Conservation (phyloP, 2,329 filamentous ascomycete genomes). For the Trichophyton mentagrophytes region DNA sequence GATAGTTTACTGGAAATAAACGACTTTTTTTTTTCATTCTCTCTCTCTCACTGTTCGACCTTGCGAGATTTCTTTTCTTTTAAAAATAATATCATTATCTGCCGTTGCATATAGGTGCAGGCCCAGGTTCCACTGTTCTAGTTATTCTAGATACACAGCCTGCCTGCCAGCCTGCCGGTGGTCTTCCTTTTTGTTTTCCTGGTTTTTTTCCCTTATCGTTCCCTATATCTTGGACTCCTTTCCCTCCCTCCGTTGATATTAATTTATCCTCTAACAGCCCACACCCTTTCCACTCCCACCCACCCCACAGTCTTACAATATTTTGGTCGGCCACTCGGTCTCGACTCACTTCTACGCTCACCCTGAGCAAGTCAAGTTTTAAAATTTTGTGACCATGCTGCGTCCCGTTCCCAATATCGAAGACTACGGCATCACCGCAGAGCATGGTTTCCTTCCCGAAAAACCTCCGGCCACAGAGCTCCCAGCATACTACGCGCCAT, state of each 20-base stretch:
- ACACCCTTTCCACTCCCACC: neutral
- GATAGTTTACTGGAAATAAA: neutral
- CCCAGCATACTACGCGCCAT: conserved; percentile 85
- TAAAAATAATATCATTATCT: neutral
- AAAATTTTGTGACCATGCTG: conserved; percentile 24
- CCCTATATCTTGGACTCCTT: neutral
- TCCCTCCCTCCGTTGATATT: neutral
- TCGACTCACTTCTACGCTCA: neutral
- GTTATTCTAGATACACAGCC: neutral
- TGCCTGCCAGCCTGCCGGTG: neutral
- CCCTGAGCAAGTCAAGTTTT: too few species aligned
- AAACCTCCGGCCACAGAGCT: conserved; percentile 67
- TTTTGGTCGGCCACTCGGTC: neutral
- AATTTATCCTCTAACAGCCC: neutral
- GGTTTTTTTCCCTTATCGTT: neutral
- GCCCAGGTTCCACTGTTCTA: neutral
- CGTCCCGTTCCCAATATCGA: conserved; percentile 41
- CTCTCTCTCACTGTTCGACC: too few species aligned
- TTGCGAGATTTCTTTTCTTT: neutral
- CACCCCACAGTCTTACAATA: neutral
- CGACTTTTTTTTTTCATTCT: neutral
- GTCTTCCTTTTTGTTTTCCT: neutral
- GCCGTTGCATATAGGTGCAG: neutral
- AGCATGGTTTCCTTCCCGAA: conserved; percentile 77
- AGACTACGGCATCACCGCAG: conserved; percentile 55